Base-by-base conservation (phyloP, 2,329 filamentous ascomycete species). In the Penicillium griseofulvum region DNA sequence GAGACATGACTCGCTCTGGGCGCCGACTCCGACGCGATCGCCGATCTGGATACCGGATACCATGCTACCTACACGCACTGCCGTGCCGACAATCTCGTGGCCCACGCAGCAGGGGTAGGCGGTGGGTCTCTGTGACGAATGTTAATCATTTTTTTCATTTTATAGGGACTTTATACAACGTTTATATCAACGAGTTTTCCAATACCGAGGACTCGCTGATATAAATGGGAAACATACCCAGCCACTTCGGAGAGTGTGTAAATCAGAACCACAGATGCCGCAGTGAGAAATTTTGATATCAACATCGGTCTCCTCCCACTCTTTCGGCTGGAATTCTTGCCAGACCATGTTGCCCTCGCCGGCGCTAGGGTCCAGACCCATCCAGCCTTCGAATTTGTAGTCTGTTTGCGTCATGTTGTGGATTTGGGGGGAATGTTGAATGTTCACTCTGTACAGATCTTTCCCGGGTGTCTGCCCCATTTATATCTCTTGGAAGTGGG, bases 261-360 rank as follows among this genome's bases (percentile, higher is more conserved):
- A 47, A 60, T 87, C 85, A 0, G 80, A 81, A 52, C 83, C 85
- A 66, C 86, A 88, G 59, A 88, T 80, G 57, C 86, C 84, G 61
- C 83, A 87, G 74, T 86, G 83, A 0, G 81, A 80, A 60, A 87
- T 73, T 65, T 83, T 79, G 62, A 88, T 86, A 65, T 87, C 85
- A 52, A 88, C 72, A 58, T 88, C 84, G 26, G 78, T 81, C 67
- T 88, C 85, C 42, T 84, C 81, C 81, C 84, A 88, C n/a, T 74
- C 71, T 76, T 88, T 88, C 36, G 84, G 84, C 70, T 84, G 77
- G 52, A 81, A 87, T 53, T 81, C 70, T 38, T 78, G 72, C 81
- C 81, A 83, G 33, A 73, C 74, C 76, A 84, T 80, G 51, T 81
- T 81, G 54, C 82, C 82, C 49, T 83, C 67, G 33, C 72, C 78